phyloP scores from a whole-genome alignment of 176 grass and related monocot species.

The Themeda triandra region DNA sequence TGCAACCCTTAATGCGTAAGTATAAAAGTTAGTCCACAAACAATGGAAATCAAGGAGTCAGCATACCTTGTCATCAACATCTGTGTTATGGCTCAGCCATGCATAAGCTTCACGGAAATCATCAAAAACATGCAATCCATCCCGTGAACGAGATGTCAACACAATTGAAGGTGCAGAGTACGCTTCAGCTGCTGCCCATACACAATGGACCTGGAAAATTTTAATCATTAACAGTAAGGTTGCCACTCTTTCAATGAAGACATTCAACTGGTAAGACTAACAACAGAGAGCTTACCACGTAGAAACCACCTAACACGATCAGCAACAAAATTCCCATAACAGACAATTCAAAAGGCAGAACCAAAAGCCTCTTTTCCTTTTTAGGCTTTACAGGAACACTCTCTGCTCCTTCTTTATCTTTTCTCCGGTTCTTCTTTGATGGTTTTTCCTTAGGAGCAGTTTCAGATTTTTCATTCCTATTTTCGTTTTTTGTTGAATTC shows the following conservation, averaged over 20 bases:
- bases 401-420: conserved; percentile 75
- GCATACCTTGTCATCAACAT: conserved; percentile 95
- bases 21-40: not conserved
- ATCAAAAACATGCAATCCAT: conserved; percentile 98
- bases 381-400: conserved; percentile 47
- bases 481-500: conserved; percentile 52
- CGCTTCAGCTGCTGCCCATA: conserved; percentile 98
- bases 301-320: conserved; percentile 85
- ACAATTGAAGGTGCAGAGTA: conserved; percentile 99
- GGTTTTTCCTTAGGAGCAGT: conserved; percentile 66
- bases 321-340: conserved; percentile 72
- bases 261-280: conserved; percentile 12
- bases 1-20: conserved; percentile 17
- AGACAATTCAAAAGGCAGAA: conserved; percentile 84
- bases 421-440: conserved; percentile 89
- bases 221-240: not conserved
- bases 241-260: conserved; percentile 1
- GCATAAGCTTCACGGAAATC: conserved; percentile 99
- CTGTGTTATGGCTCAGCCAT: conserved; percentile 96
- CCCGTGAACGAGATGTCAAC: conserved; percentile 82
- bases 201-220: conserved; percentile 90
- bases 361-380: conserved; percentile 68
- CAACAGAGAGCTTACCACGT: conserved; percentile 69
- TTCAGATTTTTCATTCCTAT: conserved; percentile 63
- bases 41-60: not conserved